A percentile compares a stretch with the other conserved stretches of the same genome.
phyloP scores from a whole-genome alignment of 2,329 filamentous ascomycete species.

The Fusarium sp. region DNA sequence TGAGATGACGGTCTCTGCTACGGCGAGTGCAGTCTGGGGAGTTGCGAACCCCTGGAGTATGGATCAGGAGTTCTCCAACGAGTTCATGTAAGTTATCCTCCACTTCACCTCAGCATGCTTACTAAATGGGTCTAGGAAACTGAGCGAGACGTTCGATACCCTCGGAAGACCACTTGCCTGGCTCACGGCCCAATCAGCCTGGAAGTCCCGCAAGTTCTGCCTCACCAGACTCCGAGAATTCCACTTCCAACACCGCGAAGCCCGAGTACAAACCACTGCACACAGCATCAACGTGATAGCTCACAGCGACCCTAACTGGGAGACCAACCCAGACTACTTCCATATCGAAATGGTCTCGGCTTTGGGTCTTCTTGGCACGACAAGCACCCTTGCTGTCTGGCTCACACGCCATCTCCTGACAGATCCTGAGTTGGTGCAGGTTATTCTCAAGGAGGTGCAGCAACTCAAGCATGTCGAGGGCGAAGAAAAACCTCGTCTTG shows the following conservation, averaged over 20 bases:
- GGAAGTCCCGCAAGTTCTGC: constrained; percentile 47
- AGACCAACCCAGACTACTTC: constrained; percentile 51
- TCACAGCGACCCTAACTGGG: constrained; percentile 48
- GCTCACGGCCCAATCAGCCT: constrained; percentile 47
- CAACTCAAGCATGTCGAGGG: constrained; percentile 25
- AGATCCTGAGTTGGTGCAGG: constrained; percentile 31
- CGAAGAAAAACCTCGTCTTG: constrained; percentile 31
- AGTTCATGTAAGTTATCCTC: constrained; percentile 47
- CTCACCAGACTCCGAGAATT: constrained; percentile 44
- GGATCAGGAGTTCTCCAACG: constrained; percentile 48
- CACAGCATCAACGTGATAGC: constrained; percentile 51
- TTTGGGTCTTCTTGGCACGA: constrained; percentile 49
- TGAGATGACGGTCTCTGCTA: constrained; percentile 48
- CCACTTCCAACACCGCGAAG: constrained; percentile 44
- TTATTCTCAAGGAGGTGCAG: constrained; percentile 45
- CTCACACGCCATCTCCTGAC: constrained; percentile 48
- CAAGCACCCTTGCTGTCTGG: constrained; percentile 51
- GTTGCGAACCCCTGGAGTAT: constrained; percentile 49
- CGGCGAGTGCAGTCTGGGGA: constrained; percentile 51
- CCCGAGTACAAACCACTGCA: constrained; percentile 43
- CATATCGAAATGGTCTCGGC: constrained; percentile 51
- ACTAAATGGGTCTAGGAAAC: constrained; percentile 40
- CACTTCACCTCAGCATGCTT: rapidly evolving
- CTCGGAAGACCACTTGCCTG: constrained; percentile 46
- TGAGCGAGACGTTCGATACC: constrained; percentile 49